Conservation (phyloP, 257 asterid species). For the Nicotiana noctiflora region DNA sequence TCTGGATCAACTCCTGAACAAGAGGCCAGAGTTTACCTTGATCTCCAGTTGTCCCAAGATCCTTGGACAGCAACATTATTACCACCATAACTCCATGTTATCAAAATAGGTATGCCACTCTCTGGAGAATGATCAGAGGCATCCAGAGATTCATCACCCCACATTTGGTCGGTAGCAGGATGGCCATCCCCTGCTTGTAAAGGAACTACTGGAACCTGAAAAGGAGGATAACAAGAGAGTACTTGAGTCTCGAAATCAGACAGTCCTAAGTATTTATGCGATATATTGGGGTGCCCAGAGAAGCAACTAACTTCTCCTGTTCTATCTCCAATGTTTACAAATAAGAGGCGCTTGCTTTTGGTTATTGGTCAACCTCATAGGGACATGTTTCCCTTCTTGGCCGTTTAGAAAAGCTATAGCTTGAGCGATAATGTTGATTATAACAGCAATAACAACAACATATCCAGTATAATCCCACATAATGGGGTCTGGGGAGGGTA, state of each 20-base stretch:
- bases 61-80: constrained; percentile 75
- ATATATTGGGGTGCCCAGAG: background rate
- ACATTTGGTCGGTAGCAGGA: constrained; percentile 29
- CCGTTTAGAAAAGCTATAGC: background rate
- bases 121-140: background rate
- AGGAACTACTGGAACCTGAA: constrained; percentile 68
- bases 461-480: no score
- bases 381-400: background rate
- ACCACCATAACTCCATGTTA: constrained; percentile 45
- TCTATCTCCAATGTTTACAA: background rate
- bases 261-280: background rate
- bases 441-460: background rate
- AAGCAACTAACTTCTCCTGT: background rate
- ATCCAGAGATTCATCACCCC: constrained; percentile 20
- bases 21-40: constrained; percentile 40
- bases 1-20: background rate
- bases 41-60: constrained; percentile 93
- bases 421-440: background rate
- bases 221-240: constrained; percentile 11
- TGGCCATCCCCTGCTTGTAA: constrained; percentile 43
- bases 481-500: no score
- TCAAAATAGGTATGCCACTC: constrained; percentile 26
- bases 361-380: background rate
- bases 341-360: background rate
- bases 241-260: background rate